phyloP scores from a whole-genome alignment of 2,329 filamentous ascomycete species.

The Monilinia polystroma region DNA sequence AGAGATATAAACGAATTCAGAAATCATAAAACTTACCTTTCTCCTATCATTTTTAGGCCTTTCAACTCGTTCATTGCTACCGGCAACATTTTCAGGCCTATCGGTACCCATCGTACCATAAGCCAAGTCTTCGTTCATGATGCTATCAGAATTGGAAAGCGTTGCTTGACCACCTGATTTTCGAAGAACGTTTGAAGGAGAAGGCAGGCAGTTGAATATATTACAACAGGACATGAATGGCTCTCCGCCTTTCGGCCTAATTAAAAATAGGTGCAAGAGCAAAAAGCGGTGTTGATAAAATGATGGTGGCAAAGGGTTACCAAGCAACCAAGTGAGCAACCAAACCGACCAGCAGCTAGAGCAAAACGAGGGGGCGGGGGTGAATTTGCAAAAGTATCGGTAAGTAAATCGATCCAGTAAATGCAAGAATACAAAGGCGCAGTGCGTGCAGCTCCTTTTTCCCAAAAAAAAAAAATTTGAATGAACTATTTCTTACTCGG shows the following conservation, averaged over 20 bases:
- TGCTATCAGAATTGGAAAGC: conserved; percentile 6
- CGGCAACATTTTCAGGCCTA: neutral
- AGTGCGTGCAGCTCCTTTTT: conserved; percentile 4
- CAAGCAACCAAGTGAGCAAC: conserved; percentile 7
- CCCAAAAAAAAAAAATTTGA: neutral
- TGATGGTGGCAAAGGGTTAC: conserved; percentile 15
- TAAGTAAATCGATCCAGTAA: conserved; percentile 4
- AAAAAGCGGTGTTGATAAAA: conserved; percentile 18
- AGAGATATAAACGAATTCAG: neutral
- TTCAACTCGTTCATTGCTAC: conserved; percentile 1
- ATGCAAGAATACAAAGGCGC: conserved; percentile 14
- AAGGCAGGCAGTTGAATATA: conserved; percentile 17
- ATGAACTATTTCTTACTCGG: neutral
- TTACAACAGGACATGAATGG: conserved; percentile 21
- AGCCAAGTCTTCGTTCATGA: conserved; percentile 12
- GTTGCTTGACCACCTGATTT: conserved; percentile 8
- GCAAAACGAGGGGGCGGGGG: conserved; percentile 7
- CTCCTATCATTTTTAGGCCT: conserved; percentile 17
- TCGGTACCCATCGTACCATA: conserved; percentile 15
- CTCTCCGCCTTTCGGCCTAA: conserved; percentile 12
- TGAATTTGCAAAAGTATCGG: neutral
- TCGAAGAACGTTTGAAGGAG: conserved; percentile 5
- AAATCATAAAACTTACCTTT: conserved; percentile 6
- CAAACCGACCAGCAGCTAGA: conserved; percentile 18
- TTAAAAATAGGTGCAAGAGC: conserved; percentile 13